Evolutionary conservation across 2,329 filamentous ascomycete species (phyloP).

Genomic region (Aspergillus japonicus): DNA sequence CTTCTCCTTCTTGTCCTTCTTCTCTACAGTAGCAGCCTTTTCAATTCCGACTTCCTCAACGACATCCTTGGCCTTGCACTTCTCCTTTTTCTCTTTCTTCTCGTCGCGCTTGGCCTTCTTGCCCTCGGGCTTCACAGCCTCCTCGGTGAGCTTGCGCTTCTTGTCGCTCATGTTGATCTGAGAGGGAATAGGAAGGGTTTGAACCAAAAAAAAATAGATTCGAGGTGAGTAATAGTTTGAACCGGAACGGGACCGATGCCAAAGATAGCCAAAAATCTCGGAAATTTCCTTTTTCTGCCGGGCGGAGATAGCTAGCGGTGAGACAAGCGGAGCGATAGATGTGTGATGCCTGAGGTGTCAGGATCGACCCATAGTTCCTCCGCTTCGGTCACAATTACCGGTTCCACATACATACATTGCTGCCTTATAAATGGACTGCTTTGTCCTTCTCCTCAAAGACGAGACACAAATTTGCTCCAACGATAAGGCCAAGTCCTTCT

Average conservation of each 20-base stretch:
- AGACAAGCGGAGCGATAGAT: neutral
- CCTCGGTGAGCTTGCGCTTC: conserved; percentile 41
- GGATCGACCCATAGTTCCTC: neutral
- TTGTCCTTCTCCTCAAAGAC: no score
- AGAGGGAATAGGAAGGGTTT: neutral
- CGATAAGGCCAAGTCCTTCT: no score
- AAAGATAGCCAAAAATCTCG: conserved; percentile 8
- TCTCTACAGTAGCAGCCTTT: conserved; percentile 14
- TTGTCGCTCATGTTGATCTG: conserved; percentile 35
- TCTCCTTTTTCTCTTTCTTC: conserved; percentile 26
- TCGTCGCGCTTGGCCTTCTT: conserved; percentile 37
- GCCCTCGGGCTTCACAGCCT: conserved; percentile 26
- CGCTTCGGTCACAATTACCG: neutral
- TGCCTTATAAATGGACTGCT: neutral
- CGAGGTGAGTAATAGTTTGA: conserved; percentile 3
- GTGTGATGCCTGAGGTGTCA: conserved; percentile 1
- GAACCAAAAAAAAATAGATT: conserved; percentile 4
- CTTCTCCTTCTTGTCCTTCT: conserved; percentile 25
- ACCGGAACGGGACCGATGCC: conserved; percentile 23
- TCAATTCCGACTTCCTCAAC: conserved; percentile 13
- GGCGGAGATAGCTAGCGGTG: conserved; percentile 24
- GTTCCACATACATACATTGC: neutral
- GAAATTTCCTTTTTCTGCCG: conserved; percentile 34
- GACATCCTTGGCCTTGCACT: conserved; percentile 15
- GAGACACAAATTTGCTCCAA: no score